Percentiles rank a stretch among this genome's conserved stretches.
Conservation (phyloP, 331 rosid genomes). For the Quercus lobata region DNA sequence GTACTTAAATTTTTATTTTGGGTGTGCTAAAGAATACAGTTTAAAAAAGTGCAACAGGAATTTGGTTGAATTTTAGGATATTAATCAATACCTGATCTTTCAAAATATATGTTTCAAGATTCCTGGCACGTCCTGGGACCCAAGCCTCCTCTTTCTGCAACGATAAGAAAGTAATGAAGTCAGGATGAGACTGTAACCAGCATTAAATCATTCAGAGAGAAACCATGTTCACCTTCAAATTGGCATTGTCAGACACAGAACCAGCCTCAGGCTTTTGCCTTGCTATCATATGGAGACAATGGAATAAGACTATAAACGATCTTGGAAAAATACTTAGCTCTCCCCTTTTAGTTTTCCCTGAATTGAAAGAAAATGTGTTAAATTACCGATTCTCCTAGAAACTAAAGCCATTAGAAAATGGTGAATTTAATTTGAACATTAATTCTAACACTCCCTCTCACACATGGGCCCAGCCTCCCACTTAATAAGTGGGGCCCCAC, state of each 20-base stretch:
- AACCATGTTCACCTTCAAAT: constrained; percentile 36
- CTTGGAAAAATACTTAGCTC: constrained; percentile 88
- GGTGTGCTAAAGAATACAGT: too few species aligned
- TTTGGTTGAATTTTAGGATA: not conserved
- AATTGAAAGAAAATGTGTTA: not conserved
- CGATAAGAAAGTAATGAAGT: not conserved
- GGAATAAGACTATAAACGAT: constrained; percentile 58
- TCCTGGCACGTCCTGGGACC: constrained; percentile 84
- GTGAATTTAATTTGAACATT: too few species aligned
- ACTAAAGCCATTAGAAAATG: too few species aligned
- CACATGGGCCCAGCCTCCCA: too few species aligned
- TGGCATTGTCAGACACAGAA: constrained; percentile 41
- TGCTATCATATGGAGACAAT: constrained; percentile 92
- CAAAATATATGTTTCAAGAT: constrained; percentile 73
- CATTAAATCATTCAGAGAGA: constrained; percentile 1
- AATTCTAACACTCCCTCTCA: too few species aligned
- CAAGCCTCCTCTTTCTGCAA: constrained; percentile 55
- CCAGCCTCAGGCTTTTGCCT: constrained; percentile 65
- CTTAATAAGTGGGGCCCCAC: too few species aligned
- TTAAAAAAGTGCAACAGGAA: too few species aligned
- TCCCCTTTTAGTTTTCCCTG: constrained; percentile 95
- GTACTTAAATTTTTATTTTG: too few species aligned
- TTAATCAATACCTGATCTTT: constrained; percentile 73
- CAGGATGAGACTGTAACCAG: constrained; percentile 7
- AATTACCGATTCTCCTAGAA: too few species aligned